Evolutionary conservation across 2,329 filamentous ascomycete genomes (phyloP).

Genomic region (Colletotrichum destructivum): DNA sequence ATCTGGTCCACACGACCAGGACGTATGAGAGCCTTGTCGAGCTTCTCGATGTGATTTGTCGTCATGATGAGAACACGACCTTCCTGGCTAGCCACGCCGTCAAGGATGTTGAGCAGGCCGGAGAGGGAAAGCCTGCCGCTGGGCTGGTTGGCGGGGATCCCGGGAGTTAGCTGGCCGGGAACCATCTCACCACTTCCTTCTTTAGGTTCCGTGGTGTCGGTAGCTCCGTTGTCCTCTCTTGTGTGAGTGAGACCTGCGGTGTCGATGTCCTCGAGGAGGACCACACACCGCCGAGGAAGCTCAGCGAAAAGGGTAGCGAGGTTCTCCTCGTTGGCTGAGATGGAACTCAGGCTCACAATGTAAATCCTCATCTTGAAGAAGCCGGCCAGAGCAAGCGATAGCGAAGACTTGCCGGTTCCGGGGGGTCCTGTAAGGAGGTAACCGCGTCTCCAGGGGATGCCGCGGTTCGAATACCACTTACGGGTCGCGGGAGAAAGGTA

Average conservation of each 20-base stretch:
- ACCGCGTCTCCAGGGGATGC: slow-evolving; percentile 88
- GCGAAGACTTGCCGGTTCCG: slow-evolving; percentile 83
- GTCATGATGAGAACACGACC: slow-evolving; percentile 77
- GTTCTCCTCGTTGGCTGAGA: slow-evolving; percentile 75
- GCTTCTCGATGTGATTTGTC: slow-evolving; percentile 74
- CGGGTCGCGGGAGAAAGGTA: slow-evolving; percentile 75
- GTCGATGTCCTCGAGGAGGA: slow-evolving; percentile 84
- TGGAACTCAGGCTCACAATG: slow-evolving; percentile 78
- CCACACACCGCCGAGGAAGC: slow-evolving; percentile 79
- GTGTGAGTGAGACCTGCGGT: slow-evolving; percentile 78
- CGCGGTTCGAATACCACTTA: slow-evolving; percentile 87
- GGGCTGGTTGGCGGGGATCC: slow-evolving; percentile 47
- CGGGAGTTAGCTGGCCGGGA: slow-evolving; percentile 52
- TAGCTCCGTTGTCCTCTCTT: slow-evolving; percentile 53
- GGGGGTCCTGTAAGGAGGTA: slow-evolving; percentile 88
- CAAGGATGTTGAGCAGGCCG: slow-evolving; percentile 84
- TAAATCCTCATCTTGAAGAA: slow-evolving; percentile 81
- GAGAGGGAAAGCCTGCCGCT: slow-evolving; percentile 74
- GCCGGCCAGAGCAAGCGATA: slow-evolving; percentile 79
- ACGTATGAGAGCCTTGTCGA: slow-evolving; percentile 74
- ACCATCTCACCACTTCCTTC: slow-evolving; percentile 49
- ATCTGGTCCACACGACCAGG: slow-evolving; percentile 75
- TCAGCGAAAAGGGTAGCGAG: slow-evolving; percentile 75
- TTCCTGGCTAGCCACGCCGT: slow-evolving; percentile 78
- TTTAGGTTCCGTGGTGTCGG: slow-evolving; percentile 35